These are phyloP conservation scores for Musa balbisiana DNA, from an alignment of 202 grass and related monocot species.

Conservation along the genomic window DNA sequence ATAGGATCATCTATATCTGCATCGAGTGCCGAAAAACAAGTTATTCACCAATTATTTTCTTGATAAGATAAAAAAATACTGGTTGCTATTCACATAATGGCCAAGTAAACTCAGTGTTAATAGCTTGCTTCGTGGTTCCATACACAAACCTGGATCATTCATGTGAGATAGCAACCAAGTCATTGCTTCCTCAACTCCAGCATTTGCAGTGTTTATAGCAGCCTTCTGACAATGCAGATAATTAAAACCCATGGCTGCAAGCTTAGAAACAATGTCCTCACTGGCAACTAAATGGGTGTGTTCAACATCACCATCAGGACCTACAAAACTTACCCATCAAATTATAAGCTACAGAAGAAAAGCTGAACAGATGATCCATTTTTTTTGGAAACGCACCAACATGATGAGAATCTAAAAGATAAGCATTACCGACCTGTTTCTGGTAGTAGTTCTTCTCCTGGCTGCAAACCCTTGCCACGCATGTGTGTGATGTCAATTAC, in stretches of 20 bases:
- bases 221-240: conserved; percentile 94
- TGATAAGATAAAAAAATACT: not conserved
- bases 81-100: not conserved
- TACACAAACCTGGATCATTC: conserved; percentile 75
- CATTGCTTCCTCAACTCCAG: conserved; percentile 92
- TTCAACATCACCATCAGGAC: conserved; percentile 34
- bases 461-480: conserved; percentile 86
- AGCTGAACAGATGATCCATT: not conserved
- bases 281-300: conserved; percentile 39
- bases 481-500: conserved; percentile 87
- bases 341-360: not conserved
- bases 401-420: not conserved
- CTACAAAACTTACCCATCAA: conserved; percentile 30
- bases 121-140: not conserved
- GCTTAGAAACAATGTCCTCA: conserved; percentile 85
- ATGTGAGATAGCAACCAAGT: conserved; percentile 89
- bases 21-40: conserved; percentile 3
- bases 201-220: conserved; percentile 82
- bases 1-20: conserved; percentile 91
- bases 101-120: not conserved
- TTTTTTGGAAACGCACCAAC: not conserved
- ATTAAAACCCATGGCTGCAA: conserved; percentile 92
- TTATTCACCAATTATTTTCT: conserved; percentile 9
- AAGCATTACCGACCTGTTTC: conserved; percentile 50
- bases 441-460: conserved; percentile 86